phyloP scores from a whole-genome alignment of 176 grass and related monocot genomes.

The Cenchrus americanus region DNA sequence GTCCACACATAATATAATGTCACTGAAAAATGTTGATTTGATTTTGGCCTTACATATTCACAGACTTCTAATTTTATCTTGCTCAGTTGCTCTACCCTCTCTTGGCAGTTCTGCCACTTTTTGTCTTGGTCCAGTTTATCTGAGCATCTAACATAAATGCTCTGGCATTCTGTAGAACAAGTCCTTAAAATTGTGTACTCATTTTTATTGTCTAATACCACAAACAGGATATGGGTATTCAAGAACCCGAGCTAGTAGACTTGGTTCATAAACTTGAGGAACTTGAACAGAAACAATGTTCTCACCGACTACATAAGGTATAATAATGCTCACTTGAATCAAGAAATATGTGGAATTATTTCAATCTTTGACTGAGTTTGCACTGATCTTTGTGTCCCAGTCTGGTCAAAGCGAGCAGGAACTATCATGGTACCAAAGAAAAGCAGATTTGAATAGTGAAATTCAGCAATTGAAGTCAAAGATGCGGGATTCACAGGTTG shows the following conservation, averaged over 20 bases:
- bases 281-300: constrained; percentile 77
- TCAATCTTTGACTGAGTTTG: neutral
- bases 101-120: constrained; percentile 19
- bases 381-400: constrained; percentile 43
- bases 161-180: constrained; percentile 27
- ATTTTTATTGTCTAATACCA: constrained; percentile 37
- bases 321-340: neutral
- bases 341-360: constrained; percentile 32
- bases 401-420: constrained; percentile 94
- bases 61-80: neutral
- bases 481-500: constrained; percentile 94
- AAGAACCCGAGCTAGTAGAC: constrained; percentile 80
- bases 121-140: neutral
- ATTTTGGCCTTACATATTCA: constrained; percentile 9
- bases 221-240: constrained; percentile 89
- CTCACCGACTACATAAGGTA: constrained; percentile 90
- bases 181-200: constrained; percentile 23
- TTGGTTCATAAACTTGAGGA: constrained; percentile 90
- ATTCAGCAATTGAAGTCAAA: constrained; percentile 88
- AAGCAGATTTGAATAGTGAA: constrained; percentile 94
- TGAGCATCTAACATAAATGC: constrained; percentile 31
- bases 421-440: constrained; percentile 87
- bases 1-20: constrained; percentile 19
- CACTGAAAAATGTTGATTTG: constrained; percentile 3
- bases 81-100: constrained; percentile 23